Evolutionary conservation across 2,329 filamentous ascomycete species (phyloP).

Genomic region (Dothideomycetes sp.): DNA sequence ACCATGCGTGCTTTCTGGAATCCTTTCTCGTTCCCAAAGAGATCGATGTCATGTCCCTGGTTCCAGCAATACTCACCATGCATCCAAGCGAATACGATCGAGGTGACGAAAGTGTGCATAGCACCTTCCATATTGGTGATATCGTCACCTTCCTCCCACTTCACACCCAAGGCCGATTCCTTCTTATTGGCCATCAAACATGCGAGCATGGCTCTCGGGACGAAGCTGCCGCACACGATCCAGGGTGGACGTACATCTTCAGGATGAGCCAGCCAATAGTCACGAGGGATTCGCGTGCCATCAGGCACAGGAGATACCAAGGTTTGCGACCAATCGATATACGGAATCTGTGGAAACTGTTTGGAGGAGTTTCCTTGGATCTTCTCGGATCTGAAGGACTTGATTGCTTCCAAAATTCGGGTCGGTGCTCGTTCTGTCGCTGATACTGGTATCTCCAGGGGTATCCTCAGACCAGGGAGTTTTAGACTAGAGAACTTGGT

Average conservation of each 20-base stretch:
- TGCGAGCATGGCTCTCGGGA: background rate
- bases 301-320: too few relatives aligned
- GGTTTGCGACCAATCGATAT: too few relatives aligned
- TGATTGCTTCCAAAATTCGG: too few relatives aligned
- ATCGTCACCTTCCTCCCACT: conserved; percentile 4
- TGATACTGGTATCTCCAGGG: too few relatives aligned
- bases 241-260: conserved; percentile 2
- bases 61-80: conserved; percentile 3
- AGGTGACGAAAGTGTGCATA: conserved; percentile 9
- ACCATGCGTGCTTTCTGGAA: conserved; percentile 3
- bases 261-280: background rate
- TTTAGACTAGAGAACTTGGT: too few relatives aligned
- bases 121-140: conserved; percentile 13
- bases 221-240: conserved; percentile 2
- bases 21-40: background rate
- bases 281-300: background rate
- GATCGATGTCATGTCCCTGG: conserved; percentile 1
- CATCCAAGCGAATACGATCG: conserved; percentile 3
- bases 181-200: conserved; percentile 7
- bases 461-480: too few relatives aligned
- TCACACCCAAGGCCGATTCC: background rate
- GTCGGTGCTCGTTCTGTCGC: too few relatives aligned
- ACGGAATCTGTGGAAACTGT: too few relatives aligned
- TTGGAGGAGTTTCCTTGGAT: too few relatives aligned
- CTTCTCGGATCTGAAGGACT: too few relatives aligned